Percentiles rank a stretch among this genome's conserved stretches.
Conservation (phyloP, 2,329 filamentous ascomycete genomes). For the Phoma herbarum region DNA sequence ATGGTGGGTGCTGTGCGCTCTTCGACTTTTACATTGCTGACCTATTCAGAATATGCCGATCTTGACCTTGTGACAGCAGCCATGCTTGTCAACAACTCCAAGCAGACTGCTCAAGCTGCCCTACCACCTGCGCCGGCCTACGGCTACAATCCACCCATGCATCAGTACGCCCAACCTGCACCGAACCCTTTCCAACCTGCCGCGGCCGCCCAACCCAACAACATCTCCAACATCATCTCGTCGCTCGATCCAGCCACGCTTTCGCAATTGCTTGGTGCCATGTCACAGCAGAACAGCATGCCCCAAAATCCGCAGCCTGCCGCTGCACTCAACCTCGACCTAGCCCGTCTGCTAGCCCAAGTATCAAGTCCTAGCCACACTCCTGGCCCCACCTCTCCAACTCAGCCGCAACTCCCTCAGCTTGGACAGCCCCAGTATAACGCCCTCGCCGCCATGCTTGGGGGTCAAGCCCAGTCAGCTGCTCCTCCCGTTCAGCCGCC, state of each 20-base stretch:
- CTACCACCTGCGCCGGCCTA: slow-evolving; percentile 46
- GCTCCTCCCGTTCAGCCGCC: slow-evolving; percentile 42
- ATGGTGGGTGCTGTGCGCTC: slow-evolving; percentile 58
- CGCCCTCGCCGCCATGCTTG: slow-evolving; percentile 43
- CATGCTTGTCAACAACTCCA: slow-evolving; percentile 79
- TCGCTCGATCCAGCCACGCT: slow-evolving; percentile 73
- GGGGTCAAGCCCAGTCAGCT: slow-evolving; percentile 33
- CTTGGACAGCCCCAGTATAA: slow-evolving; percentile 43
- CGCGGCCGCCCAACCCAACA: slow-evolving; percentile 56
- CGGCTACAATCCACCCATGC: slow-evolving; percentile 29
- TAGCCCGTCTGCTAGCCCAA: slow-evolving; percentile 52
- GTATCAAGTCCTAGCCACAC: slow-evolving; percentile 40
- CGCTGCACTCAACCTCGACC: slow-evolving; percentile 46
- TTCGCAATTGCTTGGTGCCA: slow-evolving; percentile 73
- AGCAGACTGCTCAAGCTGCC: slow-evolving; percentile 56
- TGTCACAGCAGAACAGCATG: slow-evolving; percentile 52
- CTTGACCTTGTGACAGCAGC: slow-evolving; percentile 80
- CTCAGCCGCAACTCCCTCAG: slow-evolving; percentile 34
- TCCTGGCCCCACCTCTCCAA: slow-evolving; percentile 31
- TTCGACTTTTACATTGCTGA: slow-evolving; percentile 27
- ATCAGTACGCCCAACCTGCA: slow-evolving; percentile 45
- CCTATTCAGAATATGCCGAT: slow-evolving; percentile 74
- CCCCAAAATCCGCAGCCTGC: slow-evolving; percentile 53
- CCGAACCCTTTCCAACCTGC: slow-evolving; percentile 50
- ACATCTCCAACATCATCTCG: slow-evolving; percentile 71